Evolutionary conservation across 306 rosid genomes (phyloP), one percentile per base, ranked within the genome.

Genomic region (Adenanthera pavonina): DNA sequence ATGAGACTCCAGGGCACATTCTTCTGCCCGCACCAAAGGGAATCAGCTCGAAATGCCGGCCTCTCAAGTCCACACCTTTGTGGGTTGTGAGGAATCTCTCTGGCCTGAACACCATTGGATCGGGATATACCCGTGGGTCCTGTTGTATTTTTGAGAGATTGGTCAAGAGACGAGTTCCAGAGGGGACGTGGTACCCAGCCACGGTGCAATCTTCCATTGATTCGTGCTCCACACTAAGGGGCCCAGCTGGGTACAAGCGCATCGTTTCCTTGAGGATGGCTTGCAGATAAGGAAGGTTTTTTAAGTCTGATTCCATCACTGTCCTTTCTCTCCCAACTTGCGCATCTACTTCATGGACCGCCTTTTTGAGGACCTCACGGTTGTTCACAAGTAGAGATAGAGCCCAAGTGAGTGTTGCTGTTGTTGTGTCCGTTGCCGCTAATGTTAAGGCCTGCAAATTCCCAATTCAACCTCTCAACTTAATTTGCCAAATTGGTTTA

Each of bases 201-300:
- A 87, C 71, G 7, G 40, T 77, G 61, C 90, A 86, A 0, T 93
- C 94, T 61, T 87, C 65, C 3, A 11, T 71, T 38, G 82, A 86
- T 47, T 81, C 84, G 3, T 71, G 94, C 0, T 87, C 89, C 0
- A 66, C 12, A 36, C 13, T 59, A 0, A 93, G 77, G 2, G 90
- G 92, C 8, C 36, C 92, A 0, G 87, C 61, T 16, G 93, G 94
- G 20, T 88, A 88, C 70, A 92, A 20, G 0, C 97, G 86, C 51
- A 91, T 0, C 0, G 92, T 81, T 60, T 92, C 95, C 53, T 89
- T 93, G 1, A 89, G 20, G 12, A 85, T 79, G 44, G 91, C 89
- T 62, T 90, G 74, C 2, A 93, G 47, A 71, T 91, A 90, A 4
- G 40, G 79, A 1, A 91, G 13, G 0, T 87, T 87, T 3, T 9